Conservation (phyloP, 345 rosid genomes). For the Arabidopsis arenosa region DNA sequence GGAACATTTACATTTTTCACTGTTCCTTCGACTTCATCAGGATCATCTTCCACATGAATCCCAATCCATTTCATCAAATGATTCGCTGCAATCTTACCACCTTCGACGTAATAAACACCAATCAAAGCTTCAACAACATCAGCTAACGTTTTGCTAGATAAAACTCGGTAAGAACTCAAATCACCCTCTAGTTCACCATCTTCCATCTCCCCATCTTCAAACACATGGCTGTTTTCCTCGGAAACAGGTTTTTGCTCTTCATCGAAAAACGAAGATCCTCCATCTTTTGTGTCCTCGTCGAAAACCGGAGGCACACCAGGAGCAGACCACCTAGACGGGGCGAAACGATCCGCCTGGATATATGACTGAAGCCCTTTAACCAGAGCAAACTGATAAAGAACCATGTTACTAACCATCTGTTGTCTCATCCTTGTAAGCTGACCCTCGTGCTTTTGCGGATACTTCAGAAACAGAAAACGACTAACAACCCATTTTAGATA, state of each 20-base stretch:
- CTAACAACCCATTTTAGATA: constrained; percentile 99
- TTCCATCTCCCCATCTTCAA: constrained; percentile 79
- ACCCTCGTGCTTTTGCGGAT: constrained; percentile 98
- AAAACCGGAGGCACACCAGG: constrained; percentile 97
- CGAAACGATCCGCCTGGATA: constrained; percentile 98
- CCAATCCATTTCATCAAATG: constrained; percentile 98
- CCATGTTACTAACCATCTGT: constrained; percentile 98
- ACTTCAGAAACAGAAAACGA: constrained; percentile 86
- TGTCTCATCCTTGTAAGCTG: constrained; percentile 99
- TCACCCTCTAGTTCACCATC: constrained; percentile 97
- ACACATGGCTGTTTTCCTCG: constrained; percentile 47
- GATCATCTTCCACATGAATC: constrained; percentile 79
- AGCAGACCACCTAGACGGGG: constrained; percentile 99
- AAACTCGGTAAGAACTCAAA: constrained; percentile 90
- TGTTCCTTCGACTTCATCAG: constrained; percentile 55
- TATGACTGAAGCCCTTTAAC: constrained; percentile 88
- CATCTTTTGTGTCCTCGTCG: constrained; percentile 94
- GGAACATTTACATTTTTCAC: constrained; percentile 60
- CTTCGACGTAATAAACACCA: constrained; percentile 97
- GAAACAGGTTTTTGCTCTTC: constrained; percentile 48
- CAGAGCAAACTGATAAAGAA: constrained; percentile 81
- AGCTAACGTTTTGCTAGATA: constrained; percentile 96
- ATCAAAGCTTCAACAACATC: constrained; percentile 98
- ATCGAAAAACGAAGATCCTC: constrained; percentile 71
- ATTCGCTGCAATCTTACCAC: constrained; percentile 83